Base-by-base conservation (phyloP, 2,329 filamentous ascomycete genomes). In the Aspergillus quadricinctus region DNA sequence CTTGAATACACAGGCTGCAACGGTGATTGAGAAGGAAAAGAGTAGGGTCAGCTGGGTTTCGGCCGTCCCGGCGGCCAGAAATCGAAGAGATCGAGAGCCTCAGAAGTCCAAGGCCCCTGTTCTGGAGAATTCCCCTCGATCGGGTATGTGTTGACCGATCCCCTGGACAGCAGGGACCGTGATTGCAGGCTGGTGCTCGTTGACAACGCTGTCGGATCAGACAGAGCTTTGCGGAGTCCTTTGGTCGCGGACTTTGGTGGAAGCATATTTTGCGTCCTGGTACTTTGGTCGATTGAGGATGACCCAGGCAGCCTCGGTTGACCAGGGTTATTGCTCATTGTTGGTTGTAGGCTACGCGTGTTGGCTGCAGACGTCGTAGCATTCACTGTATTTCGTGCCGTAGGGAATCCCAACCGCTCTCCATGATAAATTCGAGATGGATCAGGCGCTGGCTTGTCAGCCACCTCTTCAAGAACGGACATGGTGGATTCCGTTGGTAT, bases 21-120 rank as follows among this genome's bases (percentile, higher is more conserved):
- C 14, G 14, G 7, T 17, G 31, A 7, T 17, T 17, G 5, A 17
- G 5, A 17, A 17, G 14, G 31, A 0, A 25, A 11, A 46, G 19
- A 46, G 14, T 23, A 27, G 2, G 3, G 49, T 60, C 55, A 66
- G 35, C 3, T 50, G 35, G 74, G 72, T 52, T 74, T 77, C 19
- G 64, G 61, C 50, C 70, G 65, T n/a, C 67, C 72, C 6, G 68
- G 67, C 17, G 75, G 75, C 75, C 75, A 77, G 58, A 72, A 77
- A 48, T 76, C 74, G 60, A 77, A 77, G 21, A 77, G 62, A 62
- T 77, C 72, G 27, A 74, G 61, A 14, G 75, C 75, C 57, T 77
- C 75, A 0, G 65, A 63, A 4, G 75, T 77, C 75, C 75, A 77
- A 0, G 75, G 74, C 0, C 75, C 75, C 56, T 71, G 64, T 45